phyloP scores from a whole-genome alignment of 108 stramenopile species.

The Nannochloropsis salina region DNA sequence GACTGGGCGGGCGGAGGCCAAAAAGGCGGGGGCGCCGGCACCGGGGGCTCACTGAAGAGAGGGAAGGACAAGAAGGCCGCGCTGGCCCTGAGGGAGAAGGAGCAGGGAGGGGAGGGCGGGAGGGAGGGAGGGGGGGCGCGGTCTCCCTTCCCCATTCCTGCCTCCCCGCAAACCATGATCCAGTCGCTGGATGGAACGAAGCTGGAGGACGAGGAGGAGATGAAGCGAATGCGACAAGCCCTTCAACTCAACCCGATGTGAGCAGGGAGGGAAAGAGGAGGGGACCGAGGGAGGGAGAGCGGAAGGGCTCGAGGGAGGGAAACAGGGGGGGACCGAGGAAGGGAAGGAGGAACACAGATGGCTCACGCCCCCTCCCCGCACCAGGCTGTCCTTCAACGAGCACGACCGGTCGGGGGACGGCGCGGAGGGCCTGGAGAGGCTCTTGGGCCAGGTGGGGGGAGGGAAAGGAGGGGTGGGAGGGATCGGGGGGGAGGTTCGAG shows the following conservation, averaged over 20 bases:
- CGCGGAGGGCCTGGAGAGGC: neutral
- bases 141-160: neutral
- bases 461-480: too few species aligned
- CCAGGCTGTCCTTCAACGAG: neutral
- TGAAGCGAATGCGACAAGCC: slow-evolving; percentile 17
- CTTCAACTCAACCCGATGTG: neutral
- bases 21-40: neutral
- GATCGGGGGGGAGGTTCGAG: too few species aligned
- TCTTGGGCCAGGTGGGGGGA: neutral
- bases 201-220: slow-evolving; percentile 19
- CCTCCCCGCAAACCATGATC: neutral
- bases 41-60: neutral
- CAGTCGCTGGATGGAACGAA: neutral
- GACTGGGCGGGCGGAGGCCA: neutral
- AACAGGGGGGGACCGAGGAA: too few species aligned
- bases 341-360: too few species aligned
- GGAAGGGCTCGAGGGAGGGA: too few species aligned
- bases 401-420: slow-evolving; percentile 7
- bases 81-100: neutral
- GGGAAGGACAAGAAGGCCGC: neutral
- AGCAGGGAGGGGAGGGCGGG: too few species aligned
- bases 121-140: neutral
- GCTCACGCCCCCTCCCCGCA: too few species aligned
- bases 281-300: neutral
- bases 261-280: neutral